Percentiles rank a stretch among this genome's conserved stretches.
Conservation (phyloP, 2,329 filamentous ascomycete genomes). For the Periconia sp. region DNA sequence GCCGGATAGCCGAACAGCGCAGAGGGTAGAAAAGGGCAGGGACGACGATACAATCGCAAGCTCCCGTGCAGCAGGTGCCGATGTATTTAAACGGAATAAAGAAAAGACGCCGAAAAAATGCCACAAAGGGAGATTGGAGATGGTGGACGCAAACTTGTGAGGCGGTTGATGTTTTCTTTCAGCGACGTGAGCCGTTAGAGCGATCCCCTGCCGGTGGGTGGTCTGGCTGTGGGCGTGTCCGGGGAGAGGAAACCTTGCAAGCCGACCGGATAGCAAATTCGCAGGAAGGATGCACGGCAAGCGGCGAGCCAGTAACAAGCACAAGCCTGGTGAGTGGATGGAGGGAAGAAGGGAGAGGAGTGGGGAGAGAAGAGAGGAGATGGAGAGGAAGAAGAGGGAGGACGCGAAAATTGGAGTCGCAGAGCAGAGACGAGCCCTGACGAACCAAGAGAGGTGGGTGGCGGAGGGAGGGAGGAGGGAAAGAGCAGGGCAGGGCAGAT, state of each 20-base stretch:
- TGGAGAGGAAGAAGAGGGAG: slow-evolving; percentile 9
- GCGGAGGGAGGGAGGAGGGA: not conserved
- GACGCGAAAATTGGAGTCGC: slow-evolving; percentile 4
- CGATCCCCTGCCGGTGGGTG: slow-evolving; percentile 7
- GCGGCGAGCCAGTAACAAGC: slow-evolving; percentile 10
- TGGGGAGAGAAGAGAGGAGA: slow-evolving; percentile 8
- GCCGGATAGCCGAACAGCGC: slow-evolving; percentile 7
- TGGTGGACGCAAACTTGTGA: slow-evolving; percentile 2
- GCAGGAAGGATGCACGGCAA: not conserved
- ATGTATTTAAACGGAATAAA: slow-evolving; percentile 6
- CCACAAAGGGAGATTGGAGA: slow-evolving; percentile 5
- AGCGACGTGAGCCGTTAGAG: slow-evolving; percentile 16
- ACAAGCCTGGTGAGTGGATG: slow-evolving; percentile 1
- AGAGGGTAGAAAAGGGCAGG: slow-evolving; percentile 5
- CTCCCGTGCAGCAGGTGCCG: slow-evolving; percentile 12
- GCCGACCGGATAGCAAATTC: slow-evolving; percentile 1
- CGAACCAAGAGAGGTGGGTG: slow-evolving; percentile 8
- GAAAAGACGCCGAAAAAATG: slow-evolving; percentile 17
- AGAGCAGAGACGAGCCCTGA: slow-evolving; percentile 4
- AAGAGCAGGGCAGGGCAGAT: not conserved
- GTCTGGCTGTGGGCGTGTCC: slow-evolving; percentile 12
- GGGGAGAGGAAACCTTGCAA: slow-evolving; percentile 14
- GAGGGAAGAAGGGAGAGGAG: slow-evolving; percentile 11
- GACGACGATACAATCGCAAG: slow-evolving; percentile 6
- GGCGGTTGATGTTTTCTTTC: slow-evolving; percentile 11